Evolutionary conservation across 1,284 basidiomycete species (phyloP), one percentile per base, ranked within the genome.

Genomic region (Boletellus sp.): DNA sequence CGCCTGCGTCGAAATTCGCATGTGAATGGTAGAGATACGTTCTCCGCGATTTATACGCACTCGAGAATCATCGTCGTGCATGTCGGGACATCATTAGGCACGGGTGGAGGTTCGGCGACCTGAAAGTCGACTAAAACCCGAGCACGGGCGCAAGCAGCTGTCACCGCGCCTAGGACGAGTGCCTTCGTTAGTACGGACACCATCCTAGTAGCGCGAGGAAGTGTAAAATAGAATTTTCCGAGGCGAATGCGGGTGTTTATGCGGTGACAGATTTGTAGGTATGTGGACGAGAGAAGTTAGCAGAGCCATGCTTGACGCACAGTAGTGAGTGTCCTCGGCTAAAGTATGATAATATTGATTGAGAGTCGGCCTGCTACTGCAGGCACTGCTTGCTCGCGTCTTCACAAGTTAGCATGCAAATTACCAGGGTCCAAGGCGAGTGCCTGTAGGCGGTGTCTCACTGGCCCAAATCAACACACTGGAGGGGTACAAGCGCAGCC

Each of bases 91-190:
- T 75, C 69, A 37, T 66, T 61, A 11, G 85, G 84, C 19, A 87
- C 67, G 5, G 79, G 75, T 14, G 81, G 82, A 8, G 85, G 84
- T 54, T 87, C 78, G 6, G 80, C 71, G 45, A 87, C 83, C 61
- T 87, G 85, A 60, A 88, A 88, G 61, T 87, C 74, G 21, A 82
- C 77, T 11, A 87, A 72, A 14, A 74, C 76, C 26, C 70, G 64
- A 14, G 73, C 71, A 20, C 48, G 54, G n/a, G 55, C 55, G 7
- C 54, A 45, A 53, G 44, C 19, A 22, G 36, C 41, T 11, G 47
- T 32, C n/a, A 36, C 35, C 25, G 21, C 38, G 11, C 25, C 26
- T n/a, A 58, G 43, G 25, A 66, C 35, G 21, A 52, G 33, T 21
- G 36, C 41, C 32, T 33, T 49, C 48, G n/a, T n/a, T n/a, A 43